Conservation (phyloP, 2,329 filamentous ascomycete species). For the Exophiala lecanii-corni region DNA sequence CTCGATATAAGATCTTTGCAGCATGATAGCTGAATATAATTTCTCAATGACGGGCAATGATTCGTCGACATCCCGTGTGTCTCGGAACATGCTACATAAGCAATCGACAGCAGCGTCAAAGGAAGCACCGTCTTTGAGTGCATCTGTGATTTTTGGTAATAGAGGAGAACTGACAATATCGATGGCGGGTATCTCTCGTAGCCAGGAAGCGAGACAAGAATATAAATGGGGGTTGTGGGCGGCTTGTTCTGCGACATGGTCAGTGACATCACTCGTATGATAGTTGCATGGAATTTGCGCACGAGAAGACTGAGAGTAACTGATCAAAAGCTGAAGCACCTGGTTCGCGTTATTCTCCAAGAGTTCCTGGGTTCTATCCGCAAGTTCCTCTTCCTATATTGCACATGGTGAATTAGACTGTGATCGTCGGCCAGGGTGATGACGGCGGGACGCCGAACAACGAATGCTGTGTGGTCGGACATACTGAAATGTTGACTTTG, state of each 20-base stretch:
- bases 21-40: conserved; percentile 75
- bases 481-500: conserved; percentile 98
- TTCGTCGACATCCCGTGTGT: conserved; percentile 92
- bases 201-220: conserved; percentile 95
- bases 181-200: conserved; percentile 81
- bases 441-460: conserved; percentile 42
- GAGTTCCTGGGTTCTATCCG: conserved; percentile 77
- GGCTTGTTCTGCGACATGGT: conserved; percentile 51
- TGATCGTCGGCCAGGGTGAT: conserved; percentile 36
- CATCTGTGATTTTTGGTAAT: conserved; percentile 73
- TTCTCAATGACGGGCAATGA: conserved; percentile 74
- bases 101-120: conserved; percentile 89
- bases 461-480: conserved; percentile 57
- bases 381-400: conserved; percentile 88
- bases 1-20: conserved; percentile 70
- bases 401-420: conserved; percentile 47
- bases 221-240: conserved; percentile 84
- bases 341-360: conserved; percentile 84
- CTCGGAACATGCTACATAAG: conserved; percentile 82
- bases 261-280: conserved; percentile 37
- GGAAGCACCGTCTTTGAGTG: conserved; percentile 68
- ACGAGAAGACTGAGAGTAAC: conserved; percentile 80
- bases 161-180: conserved; percentile 82
- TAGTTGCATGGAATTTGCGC: conserved; percentile 22
- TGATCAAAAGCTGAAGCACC: conserved; percentile 80